Evolutionary conservation across 805 yeast genomes (phyloP), one percentile per base, ranked within the genome.

Genomic region (Candida argentea): DNA sequence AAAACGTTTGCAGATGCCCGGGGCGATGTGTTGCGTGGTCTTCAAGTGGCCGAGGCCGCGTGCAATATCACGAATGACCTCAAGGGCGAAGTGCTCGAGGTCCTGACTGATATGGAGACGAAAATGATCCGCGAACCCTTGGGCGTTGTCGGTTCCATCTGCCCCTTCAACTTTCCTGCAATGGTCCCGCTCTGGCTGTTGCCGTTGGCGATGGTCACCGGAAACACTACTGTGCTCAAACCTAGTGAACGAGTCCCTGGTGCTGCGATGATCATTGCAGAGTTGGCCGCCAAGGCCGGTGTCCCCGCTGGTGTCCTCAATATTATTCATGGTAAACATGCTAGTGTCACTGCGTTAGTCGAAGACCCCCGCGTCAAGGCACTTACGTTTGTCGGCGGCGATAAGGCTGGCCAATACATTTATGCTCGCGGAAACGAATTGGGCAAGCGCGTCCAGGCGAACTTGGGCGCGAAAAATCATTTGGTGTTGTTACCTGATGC

Each of bases 141-240:
- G 35, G 89, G 89, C 18, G 82, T 79, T 5, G 70, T 79, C 34
- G 85, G 78, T 10, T 79, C 86, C 14, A 80, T 79, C 43, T 73
- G 80, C 38, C 89, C 89, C 13, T 79, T 79, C 62, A 79, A 79
- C 58, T 79, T 79, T 71, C 89, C 89, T 15, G 87, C 84, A 24
- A 79, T 79, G 89, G 82, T 81, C 40, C 79, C 79, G 6, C 60
- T 74, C 40, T 74, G 82, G 82, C 65, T 76, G 16, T 55, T 74
- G 31, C 82, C 82, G 5, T 60, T 75, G 38, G 57, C 70, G 9
- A 60, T 76, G 33, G 79, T 69, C 26, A 76, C 85, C 14, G 89
- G 89, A 38, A 80, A 79, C 61, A 73, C 85, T 22, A 67, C 71
- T 47, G 48, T 78, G 44, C 55, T 73, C 61, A 49, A 77, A 65